Conservation (phyloP, 805 yeast genomes). For the Komagataella mondaviorum region DNA sequence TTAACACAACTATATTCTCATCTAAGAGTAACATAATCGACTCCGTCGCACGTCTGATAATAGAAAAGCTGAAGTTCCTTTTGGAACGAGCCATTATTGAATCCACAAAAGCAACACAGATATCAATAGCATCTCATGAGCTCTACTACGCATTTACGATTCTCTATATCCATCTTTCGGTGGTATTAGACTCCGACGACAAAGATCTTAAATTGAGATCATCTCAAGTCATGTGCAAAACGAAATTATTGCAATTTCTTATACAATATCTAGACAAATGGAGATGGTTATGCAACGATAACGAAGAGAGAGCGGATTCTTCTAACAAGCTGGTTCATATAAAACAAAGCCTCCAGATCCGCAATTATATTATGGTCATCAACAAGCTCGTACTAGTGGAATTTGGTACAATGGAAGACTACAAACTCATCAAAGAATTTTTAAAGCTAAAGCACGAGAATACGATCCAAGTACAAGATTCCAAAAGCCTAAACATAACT, state of each 20-base stretch:
- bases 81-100: not conserved
- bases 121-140: constrained; percentile 8
- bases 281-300: constrained; percentile 35
- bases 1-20: constrained; percentile 3
- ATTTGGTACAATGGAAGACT: constrained; percentile 41
- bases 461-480: constrained; percentile 5
- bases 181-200: constrained; percentile 3
- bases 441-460: constrained; percentile 26
- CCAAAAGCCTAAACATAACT: constrained; percentile 36
- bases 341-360: constrained; percentile 25
- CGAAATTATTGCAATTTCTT: constrained; percentile 26
- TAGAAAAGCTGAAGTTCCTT: not conserved
- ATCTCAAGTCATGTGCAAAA: constrained; percentile 8
- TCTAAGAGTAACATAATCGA: constrained; percentile 7
- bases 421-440: constrained; percentile 30
- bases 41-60: not conserved
- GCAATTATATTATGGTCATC: constrained; percentile 40
- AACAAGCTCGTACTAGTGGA: constrained; percentile 42
- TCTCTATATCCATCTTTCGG: constrained; percentile 8
- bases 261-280: constrained; percentile 46
- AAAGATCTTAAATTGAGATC: not conserved
- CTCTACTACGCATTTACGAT: constrained; percentile 16
- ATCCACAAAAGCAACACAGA: not conserved
- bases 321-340: constrained; percentile 10
- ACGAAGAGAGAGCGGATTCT: constrained; percentile 6